These are phyloP conservation scores for Psilocybe azurescens DNA, from an alignment of 768 basidiomycete species.

Conservation along the genomic window DNA sequence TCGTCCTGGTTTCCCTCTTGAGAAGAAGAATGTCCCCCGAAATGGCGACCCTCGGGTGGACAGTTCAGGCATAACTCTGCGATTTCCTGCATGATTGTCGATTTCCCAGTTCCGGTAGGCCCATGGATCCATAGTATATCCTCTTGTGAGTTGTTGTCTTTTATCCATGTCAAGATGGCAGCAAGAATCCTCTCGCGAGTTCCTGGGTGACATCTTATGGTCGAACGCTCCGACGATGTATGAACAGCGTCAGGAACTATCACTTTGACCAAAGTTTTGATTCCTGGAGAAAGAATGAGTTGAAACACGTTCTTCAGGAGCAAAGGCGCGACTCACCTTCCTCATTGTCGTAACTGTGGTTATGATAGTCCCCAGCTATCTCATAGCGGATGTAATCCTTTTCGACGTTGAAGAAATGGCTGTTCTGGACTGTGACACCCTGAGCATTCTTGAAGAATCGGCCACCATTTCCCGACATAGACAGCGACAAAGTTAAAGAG, in stretches of 20 bases:
- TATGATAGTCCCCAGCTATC: background rate
- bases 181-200: conserved; percentile 20
- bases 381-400: conserved; percentile 3
- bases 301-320: background rate
- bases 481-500: background rate
- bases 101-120: conserved; percentile 26
- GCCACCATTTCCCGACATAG: conserved; percentile 2
- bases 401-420: background rate
- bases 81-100: conserved; percentile 23
- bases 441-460: background rate
- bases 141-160: background rate
- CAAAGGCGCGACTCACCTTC: conserved; percentile 7
- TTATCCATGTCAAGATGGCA: conserved; percentile 15
- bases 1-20: conserved; percentile 10
- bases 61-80: conserved; percentile 13
- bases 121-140: conserved; percentile 26
- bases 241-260: conserved; percentile 16
- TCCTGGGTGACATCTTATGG: conserved; percentile 21
- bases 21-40: conserved; percentile 19
- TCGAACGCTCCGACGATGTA: conserved; percentile 11
- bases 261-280: conserved; percentile 11
- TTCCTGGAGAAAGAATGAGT: background rate
- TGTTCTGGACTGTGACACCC: background rate
- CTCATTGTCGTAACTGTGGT: conserved; percentile 2
- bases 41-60: background rate